A percentile compares a stretch with the other conserved stretches of the same genome.
phyloP scores from a whole-genome alignment of 2,329 filamentous ascomycete species.

The Uncinocarpus reesii region DNA sequence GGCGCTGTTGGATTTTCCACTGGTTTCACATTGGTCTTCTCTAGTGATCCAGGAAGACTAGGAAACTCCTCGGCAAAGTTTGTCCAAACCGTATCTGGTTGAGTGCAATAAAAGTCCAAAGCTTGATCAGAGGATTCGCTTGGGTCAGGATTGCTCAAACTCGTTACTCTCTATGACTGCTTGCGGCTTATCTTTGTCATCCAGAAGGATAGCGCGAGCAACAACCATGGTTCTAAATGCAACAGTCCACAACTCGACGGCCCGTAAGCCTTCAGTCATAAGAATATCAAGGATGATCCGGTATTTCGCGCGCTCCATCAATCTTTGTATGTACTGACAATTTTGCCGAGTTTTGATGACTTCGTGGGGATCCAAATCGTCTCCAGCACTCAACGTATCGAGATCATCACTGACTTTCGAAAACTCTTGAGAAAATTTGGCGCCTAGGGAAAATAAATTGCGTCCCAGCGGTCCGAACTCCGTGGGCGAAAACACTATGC shows the following conservation, averaged over 20 bases:
- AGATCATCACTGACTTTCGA: constrained; percentile 5
- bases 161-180: not conserved
- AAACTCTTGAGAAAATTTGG: constrained; percentile 1
- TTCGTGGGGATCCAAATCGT: constrained; percentile 13
- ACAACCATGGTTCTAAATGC: constrained; percentile 24
- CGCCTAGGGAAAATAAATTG: constrained; percentile 18
- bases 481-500: constrained; percentile 26
- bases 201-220: constrained; percentile 25
- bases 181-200: constrained; percentile 20
- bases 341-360: constrained; percentile 18
- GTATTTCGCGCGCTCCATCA: constrained; percentile 24
- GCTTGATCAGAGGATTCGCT: not conserved
- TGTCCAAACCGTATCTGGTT: not conserved
- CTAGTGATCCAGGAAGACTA: not conserved
- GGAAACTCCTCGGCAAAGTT: constrained; percentile 10
- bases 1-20: not conserved
- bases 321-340: constrained; percentile 20
- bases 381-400: constrained; percentile 1
- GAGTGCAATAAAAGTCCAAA: not conserved
- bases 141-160: constrained; percentile 3
- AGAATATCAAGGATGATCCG: constrained; percentile 25
- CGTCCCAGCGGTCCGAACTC: constrained; percentile 18
- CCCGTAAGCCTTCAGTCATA: constrained; percentile 20
- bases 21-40: not conserved
- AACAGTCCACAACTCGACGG: constrained; percentile 23